Evolutionary conservation across 1,139 yeast species (phyloP).

Genomic region (Pichia sp.): DNA sequence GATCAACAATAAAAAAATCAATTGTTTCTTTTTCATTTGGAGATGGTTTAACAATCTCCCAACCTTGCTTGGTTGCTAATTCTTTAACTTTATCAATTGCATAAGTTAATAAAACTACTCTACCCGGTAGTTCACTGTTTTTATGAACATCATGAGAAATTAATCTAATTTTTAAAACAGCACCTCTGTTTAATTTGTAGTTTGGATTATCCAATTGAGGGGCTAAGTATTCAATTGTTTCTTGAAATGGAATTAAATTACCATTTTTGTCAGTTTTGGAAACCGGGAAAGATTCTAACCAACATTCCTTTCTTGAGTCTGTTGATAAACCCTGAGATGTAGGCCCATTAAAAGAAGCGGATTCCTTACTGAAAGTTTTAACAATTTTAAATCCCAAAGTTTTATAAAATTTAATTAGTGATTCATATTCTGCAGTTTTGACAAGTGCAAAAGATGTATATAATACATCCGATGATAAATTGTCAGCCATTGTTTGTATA

Average conservation of each 20-base stretch:
- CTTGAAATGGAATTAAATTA: slow-evolving; percentile 23
- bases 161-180: slow-evolving; percentile 56
- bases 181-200: slow-evolving; percentile 35
- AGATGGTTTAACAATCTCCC: slow-evolving; percentile 20
- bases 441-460: slow-evolving; percentile 52
- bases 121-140: slow-evolving; percentile 30
- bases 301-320: slow-evolving; percentile 59
- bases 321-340: slow-evolving; percentile 46
- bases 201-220: slow-evolving; percentile 40
- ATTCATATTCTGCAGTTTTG: slow-evolving; percentile 40
- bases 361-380: slow-evolving; percentile 48
- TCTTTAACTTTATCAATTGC: slow-evolving; percentile 36
- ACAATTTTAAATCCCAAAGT: slow-evolving; percentile 53
- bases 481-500: too few relatives aligned
- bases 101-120: slow-evolving; percentile 47
- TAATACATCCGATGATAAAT: slow-evolving; percentile 4
- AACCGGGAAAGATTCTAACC: slow-evolving; percentile 66
- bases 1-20: slow-evolving; percentile 40
- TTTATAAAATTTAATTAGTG: slow-evolving; percentile 47
- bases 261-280: slow-evolving; percentile 34
- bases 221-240: slow-evolving; percentile 31
- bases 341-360: slow-evolving; percentile 32
- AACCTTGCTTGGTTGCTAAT: slow-evolving; percentile 30
- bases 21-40: slow-evolving; percentile 14
- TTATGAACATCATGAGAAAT: slow-evolving; percentile 36